Conservation (phyloP, 192 early-diverging fungal genomes). For the Rhizoclosmatium globosum region DNA sequence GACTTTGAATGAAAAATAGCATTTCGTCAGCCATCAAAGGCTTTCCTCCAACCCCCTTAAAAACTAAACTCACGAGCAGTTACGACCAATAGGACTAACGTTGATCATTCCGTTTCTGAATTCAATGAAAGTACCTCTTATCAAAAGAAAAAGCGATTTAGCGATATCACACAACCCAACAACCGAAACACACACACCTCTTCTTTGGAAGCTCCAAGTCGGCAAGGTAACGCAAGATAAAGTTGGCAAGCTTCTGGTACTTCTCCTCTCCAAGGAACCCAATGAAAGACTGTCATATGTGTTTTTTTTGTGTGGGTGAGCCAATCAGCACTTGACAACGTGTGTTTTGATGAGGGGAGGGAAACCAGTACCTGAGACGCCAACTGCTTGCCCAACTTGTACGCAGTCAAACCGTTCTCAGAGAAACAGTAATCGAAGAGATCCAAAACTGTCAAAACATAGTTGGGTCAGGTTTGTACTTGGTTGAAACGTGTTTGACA, state of each 20-base stretch:
- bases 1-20: constrained; percentile 41
- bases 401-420: constrained; percentile 97
- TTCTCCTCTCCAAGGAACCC: constrained; percentile 89
- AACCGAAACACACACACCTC: constrained; percentile 62
- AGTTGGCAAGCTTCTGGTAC: constrained; percentile 92
- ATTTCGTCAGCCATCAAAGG: background rate
- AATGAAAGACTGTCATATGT: constrained; percentile 81
- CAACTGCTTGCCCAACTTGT: constrained; percentile 75
- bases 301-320: constrained; percentile 6
- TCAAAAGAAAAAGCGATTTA: background rate
- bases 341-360: no score
- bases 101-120: constrained; percentile 99
- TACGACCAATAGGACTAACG: constrained; percentile 95
- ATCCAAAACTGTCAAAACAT: constrained; percentile 63
- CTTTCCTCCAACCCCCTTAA: no score
- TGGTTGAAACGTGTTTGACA: background rate
- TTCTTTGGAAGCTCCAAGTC: constrained; percentile 94
- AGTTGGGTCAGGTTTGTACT: background rate
- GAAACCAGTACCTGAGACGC: constrained; percentile 62
- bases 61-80: constrained; percentile 72
- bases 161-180: background rate
- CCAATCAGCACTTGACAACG: background rate
- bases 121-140: constrained; percentile 95
- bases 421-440: constrained; percentile 96
- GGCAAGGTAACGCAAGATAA: constrained; percentile 92